Percentiles rank a stretch among this genome's conserved stretches.
Conservation (phyloP, 2,329 filamentous ascomycete species). For the Tolypocladium tropicale region DNA sequence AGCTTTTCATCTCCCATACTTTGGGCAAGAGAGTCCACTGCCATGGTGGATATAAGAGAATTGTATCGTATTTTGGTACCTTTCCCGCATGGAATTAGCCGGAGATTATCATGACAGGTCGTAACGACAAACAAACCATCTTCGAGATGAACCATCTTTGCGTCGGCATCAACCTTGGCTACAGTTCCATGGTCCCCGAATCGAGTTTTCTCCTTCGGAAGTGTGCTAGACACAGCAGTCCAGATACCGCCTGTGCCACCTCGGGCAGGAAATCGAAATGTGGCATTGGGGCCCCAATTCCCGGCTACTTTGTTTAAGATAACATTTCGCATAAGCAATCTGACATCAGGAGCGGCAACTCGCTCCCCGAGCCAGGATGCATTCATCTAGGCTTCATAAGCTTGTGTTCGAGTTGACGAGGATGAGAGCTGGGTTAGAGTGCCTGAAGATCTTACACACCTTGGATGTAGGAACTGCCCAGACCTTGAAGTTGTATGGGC, state of each 20-base stretch:
- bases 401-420: background rate
- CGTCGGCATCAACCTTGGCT: constrained; percentile 74
- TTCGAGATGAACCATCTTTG: constrained; percentile 70
- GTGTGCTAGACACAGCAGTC: constrained; percentile 89
- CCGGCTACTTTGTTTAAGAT: constrained; percentile 93
- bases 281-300: constrained; percentile 96
- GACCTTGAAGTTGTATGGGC: constrained; percentile 99
- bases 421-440: too few species aligned
- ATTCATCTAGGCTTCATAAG: too few species aligned
- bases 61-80: constrained; percentile 74
- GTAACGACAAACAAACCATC: constrained; percentile 45
- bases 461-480: constrained; percentile 98
- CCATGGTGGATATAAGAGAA: constrained; percentile 93
- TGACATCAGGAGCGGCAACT: constrained; percentile 92
- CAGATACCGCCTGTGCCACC: constrained; percentile 98
- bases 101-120: background rate
- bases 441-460: too few species aligned
- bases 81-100: background rate
- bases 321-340: constrained; percentile 85
- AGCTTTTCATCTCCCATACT: constrained; percentile 82
- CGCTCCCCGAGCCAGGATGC: constrained; percentile 97
- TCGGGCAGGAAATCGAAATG: constrained; percentile 93
- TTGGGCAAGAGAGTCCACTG: constrained; percentile 79
- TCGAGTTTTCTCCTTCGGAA: constrained; percentile 83
- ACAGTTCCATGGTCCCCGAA: constrained; percentile 82